Conservation (phyloP, 1,139 yeast genomes). For the Suhomyces choctaworum region DNA sequence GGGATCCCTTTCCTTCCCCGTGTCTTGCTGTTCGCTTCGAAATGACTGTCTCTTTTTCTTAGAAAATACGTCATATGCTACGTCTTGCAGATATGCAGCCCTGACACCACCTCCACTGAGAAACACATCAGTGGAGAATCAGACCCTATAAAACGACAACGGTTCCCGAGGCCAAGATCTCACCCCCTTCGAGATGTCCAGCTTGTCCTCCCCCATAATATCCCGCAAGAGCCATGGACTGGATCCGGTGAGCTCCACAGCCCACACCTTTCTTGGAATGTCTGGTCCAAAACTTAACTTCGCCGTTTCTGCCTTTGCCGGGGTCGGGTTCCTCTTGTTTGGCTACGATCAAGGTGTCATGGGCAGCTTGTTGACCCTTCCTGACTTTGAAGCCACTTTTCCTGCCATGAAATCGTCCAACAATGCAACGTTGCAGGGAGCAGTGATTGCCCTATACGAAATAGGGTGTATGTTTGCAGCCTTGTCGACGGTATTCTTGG, state of each 20-base stretch:
- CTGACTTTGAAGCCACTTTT: slow-evolving; percentile 38
- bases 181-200: neutral
- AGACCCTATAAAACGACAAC: neutral
- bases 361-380: slow-evolving; percentile 46
- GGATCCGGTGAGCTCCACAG: slow-evolving; percentile 1
- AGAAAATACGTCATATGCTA: too few relatives aligned
- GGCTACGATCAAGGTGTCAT: slow-evolving; percentile 56
- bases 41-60: too few relatives aligned
- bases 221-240: slow-evolving; percentile 1
- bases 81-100: too few relatives aligned
- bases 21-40: too few relatives aligned
- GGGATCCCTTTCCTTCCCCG: too few relatives aligned
- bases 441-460: slow-evolving; percentile 39
- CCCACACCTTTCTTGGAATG: slow-evolving; percentile 25
- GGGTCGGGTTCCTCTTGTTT: slow-evolving; percentile 35
- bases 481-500: slow-evolving; percentile 35
- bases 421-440: slow-evolving; percentile 41
- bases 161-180: neutral
- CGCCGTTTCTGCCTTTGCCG: slow-evolving; percentile 31
- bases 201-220: neutral
- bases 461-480: slow-evolving; percentile 40
- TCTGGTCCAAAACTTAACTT: slow-evolving; percentile 27
- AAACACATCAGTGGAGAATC: slow-evolving; percentile 11
- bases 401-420: slow-evolving; percentile 33
- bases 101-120: too few relatives aligned